Evolutionary conservation across 1,139 yeast species (phyloP).

Genomic region (Debaryomyces nepalensis): DNA sequence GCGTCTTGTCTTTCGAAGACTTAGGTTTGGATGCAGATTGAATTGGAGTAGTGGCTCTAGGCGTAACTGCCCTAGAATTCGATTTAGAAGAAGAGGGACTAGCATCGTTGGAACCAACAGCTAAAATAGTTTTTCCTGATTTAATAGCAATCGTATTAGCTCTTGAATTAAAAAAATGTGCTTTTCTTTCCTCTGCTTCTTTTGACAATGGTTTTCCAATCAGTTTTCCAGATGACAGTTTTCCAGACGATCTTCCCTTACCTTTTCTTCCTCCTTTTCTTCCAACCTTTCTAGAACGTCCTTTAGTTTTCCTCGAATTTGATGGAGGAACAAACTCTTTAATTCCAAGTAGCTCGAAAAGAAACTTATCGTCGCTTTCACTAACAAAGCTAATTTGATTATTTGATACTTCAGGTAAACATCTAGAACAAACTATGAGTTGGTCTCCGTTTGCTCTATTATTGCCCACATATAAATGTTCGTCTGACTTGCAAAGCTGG

Average conservation of each 20-base stretch:
- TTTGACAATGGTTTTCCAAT: constrained; percentile 7
- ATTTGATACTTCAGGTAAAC: constrained; percentile 36
- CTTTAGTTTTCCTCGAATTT: constrained; percentile 22
- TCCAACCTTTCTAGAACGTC: constrained; percentile 29
- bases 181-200: constrained; percentile 44
- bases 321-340: constrained; percentile 42
- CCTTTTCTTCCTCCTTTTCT: constrained; percentile 30
- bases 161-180: constrained; percentile 41
- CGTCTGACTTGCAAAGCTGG: constrained; percentile 45
- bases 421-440: constrained; percentile 45
- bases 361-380: constrained; percentile 53
- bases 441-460: constrained; percentile 23
- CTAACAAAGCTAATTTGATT: constrained; percentile 35
- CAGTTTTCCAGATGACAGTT: not conserved
- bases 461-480: constrained; percentile 43
- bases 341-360: constrained; percentile 53
- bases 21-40: constrained; percentile 1
- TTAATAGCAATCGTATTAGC: constrained; percentile 40
- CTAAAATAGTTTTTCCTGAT: constrained; percentile 47
- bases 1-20: not conserved
- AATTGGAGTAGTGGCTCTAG: constrained; percentile 11
- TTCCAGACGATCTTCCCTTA: not conserved
- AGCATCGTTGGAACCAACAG: constrained; percentile 38
- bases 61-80: constrained; percentile 13
- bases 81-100: constrained; percentile 18